Base-by-base conservation (phyloP, 768 basidiomycete species). In the Boletus eberwhitei region DNA sequence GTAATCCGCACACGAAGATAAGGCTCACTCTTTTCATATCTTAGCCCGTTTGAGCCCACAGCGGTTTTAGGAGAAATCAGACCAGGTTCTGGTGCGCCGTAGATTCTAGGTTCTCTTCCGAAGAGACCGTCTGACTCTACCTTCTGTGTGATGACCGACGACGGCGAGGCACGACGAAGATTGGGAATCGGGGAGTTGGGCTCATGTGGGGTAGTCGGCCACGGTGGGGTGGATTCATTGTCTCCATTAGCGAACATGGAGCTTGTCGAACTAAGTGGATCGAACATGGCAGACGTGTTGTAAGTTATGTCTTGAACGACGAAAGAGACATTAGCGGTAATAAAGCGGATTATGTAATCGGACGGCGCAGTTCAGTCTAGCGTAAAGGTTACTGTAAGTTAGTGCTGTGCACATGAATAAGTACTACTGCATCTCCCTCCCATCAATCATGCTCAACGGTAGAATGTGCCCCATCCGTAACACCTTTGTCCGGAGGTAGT, bases 391-490 rank as follows among this genome's bases (percentile, higher is more conserved):
- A n/a, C n/a, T n/a, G n/a, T 21, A 46, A 34, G 21, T 34, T 11
- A 32, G 29, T 31, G 31, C 8, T 21, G 31, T 16, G 32, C 5
- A 22, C 14, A 36, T 9, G 35, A 17, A 26, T 39, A 32, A 31
- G 31, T 31, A 8, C 43, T 56, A 50, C 5, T 44, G 22, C 19
- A 22, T 32, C 19, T 52, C 52, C 21, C 14, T 37, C 24, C 19
- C 51, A 1, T 67, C 66, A 3, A 61, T 49, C 57, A 66, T 57
- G 49, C 37, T 50, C 50, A 88, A 66, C 32, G 87, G 84, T 26
- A 97, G 75, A 76, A 96, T 86, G 69, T 99, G 97, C 13, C 97
- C 97, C 97, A 99, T 99, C 56, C 88, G 80, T 67, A 93, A 74
- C n/a, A 98, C 86, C 71, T 99, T 99, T 37, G 97, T 98, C 69